Evolutionary conservation across 768 basidiomycete genomes (phyloP).

Genomic region (Austroboletus eburneus): DNA sequence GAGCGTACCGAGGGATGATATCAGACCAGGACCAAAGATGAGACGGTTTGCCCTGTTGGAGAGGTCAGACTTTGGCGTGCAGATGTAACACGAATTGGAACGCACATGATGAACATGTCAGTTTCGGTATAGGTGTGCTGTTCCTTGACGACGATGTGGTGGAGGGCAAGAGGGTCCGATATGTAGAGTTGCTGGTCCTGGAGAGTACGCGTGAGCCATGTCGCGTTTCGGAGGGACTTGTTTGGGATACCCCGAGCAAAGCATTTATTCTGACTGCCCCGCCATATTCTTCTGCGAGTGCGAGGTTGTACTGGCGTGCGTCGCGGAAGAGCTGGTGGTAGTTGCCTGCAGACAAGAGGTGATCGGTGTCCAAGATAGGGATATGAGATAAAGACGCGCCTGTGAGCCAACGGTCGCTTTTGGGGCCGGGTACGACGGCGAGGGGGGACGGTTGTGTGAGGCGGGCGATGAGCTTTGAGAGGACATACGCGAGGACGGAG

Average conservation of each 20-base stretch:
- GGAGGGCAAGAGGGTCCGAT: conserved; percentile 36
- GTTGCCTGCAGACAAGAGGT: conserved; percentile 32
- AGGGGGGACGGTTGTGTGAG: conserved; percentile 15
- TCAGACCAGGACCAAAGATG: conserved; percentile 36
- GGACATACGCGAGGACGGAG: conserved; percentile 10
- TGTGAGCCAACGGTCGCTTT: conserved; percentile 34
- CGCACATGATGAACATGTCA: conserved; percentile 32
- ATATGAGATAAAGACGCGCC: conserved; percentile 10
- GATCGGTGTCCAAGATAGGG: background rate
- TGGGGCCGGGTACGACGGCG: conserved; percentile 26
- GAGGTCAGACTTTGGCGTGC: too few species aligned
- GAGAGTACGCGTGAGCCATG: conserved; percentile 2
- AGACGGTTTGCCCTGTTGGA: conserved; percentile 22
- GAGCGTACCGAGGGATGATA: conserved; percentile 34
- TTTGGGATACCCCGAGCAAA: conserved; percentile 28
- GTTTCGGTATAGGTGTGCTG: conserved; percentile 36
- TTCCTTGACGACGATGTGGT: conserved; percentile 37
- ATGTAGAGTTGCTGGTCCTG: conserved; percentile 31
- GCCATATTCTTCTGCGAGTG: conserved; percentile 30
- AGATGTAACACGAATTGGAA: background rate
- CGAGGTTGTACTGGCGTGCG: conserved; percentile 29
- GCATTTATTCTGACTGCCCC: conserved; percentile 33
- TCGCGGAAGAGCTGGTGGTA: conserved; percentile 31
- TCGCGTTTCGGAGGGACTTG: background rate
- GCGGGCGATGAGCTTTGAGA: conserved; percentile 17